Percentiles rank a stretch among this genome's conserved stretches.
phyloP scores from a whole-genome alignment of 495 filamentous ascomycete species.

The Annulohypoxylon bovei region DNA sequence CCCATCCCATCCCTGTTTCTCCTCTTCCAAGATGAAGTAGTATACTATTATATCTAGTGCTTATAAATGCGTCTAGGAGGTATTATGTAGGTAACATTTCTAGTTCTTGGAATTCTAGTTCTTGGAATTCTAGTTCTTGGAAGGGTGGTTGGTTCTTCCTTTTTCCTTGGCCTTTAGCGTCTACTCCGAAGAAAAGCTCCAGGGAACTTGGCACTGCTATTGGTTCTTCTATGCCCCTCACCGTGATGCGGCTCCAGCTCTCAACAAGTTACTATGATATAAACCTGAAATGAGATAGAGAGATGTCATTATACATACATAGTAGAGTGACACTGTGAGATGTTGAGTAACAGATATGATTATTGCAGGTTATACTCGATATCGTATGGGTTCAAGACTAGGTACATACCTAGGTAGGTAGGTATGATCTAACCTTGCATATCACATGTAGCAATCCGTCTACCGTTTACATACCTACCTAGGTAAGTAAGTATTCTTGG shows the following conservation, averaged over 20 bases:
- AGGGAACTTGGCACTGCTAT: conserved; percentile 3
- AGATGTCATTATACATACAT: not conserved
- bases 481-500: not conserved
- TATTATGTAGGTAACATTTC: conserved; percentile 19
- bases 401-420: too few species aligned
- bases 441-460: not conserved
- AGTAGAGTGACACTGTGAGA: not conserved
- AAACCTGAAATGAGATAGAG: conserved; percentile 19
- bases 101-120: conserved; percentile 20
- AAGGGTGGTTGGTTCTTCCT: not conserved
- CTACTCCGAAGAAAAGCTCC: not conserved
- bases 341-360: too few species aligned
- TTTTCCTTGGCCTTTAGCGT: conserved; percentile 32
- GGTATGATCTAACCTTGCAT: conserved; percentile 24
- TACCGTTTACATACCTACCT: not conserved
- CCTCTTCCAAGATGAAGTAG: conserved; percentile 1
- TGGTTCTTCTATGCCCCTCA: conserved; percentile 16
- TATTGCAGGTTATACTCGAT: too few species aligned
- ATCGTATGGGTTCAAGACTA: conserved; percentile 18
- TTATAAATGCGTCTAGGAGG: not conserved
- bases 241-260: conserved; percentile 30
- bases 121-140: conserved; percentile 19
- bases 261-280: conserved; percentile 30
- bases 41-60: not conserved
- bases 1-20: conserved; percentile 23